These are phyloP conservation scores for Cordyceps cateniannulata DNA, from an alignment of 2,329 filamentous ascomycete genomes.

Conservation along the genomic window DNA sequence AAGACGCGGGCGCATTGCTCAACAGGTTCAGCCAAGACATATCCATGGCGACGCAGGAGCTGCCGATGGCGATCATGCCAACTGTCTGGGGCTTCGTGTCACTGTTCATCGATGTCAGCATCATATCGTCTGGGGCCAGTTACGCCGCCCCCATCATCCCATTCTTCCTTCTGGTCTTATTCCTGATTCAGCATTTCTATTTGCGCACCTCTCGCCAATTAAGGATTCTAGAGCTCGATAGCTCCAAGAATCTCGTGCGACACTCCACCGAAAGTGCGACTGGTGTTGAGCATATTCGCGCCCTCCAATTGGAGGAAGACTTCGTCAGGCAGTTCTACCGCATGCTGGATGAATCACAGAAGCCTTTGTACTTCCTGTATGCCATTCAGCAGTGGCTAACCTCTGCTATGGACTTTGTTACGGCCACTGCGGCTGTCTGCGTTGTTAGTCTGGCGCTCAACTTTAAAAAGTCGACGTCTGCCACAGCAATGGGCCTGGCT, in stretches of 20 bases:
- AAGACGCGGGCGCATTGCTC: neutral
- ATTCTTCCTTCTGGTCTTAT: slow-evolving; percentile 20
- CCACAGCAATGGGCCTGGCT: slow-evolving; percentile 12
- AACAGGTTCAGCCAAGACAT: slow-evolving; percentile 24
- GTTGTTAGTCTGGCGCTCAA: slow-evolving; percentile 36
- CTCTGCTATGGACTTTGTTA: slow-evolving; percentile 40
- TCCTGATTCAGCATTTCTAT: slow-evolving; percentile 26
- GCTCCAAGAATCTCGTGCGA: slow-evolving; percentile 26
- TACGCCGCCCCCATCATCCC: slow-evolving; percentile 25
- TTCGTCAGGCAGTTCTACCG: slow-evolving; percentile 36
- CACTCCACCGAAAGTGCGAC: slow-evolving; percentile 36
- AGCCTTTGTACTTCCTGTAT: slow-evolving; percentile 47
- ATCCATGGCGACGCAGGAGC: slow-evolving; percentile 19
- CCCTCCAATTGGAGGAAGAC: slow-evolving; percentile 44
- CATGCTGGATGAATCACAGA: slow-evolving; percentile 44
- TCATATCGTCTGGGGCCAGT: slow-evolving; percentile 20
- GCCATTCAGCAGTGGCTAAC: slow-evolving; percentile 49
- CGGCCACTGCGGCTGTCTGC: slow-evolving; percentile 36
- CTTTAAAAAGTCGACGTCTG: slow-evolving; percentile 6
- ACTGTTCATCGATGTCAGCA: slow-evolving; percentile 14
- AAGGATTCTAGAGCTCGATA: slow-evolving; percentile 29
- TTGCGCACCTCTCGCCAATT: slow-evolving; percentile 31
- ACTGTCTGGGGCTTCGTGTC: neutral
- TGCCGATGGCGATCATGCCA: slow-evolving; percentile 20
- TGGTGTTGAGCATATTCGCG: slow-evolving; percentile 42